Conservation (phyloP, 768 basidiomycete species). For the Boletus speciosus region DNA sequence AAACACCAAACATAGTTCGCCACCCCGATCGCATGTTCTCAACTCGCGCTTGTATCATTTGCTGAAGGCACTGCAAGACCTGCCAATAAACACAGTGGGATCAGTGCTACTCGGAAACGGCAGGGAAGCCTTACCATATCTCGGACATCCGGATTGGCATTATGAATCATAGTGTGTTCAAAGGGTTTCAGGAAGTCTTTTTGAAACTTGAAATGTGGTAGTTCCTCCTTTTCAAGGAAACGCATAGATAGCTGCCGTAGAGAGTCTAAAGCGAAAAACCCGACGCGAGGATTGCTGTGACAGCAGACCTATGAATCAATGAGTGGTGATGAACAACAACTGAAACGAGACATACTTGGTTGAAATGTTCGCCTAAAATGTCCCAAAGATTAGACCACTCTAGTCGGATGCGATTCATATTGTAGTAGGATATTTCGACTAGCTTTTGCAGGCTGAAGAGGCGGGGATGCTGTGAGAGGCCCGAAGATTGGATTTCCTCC, state of each 20-base stretch:
- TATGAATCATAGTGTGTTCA: conserved; percentile 96
- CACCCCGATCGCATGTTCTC: conserved; percentile 97
- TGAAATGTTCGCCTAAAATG: conserved; percentile 97
- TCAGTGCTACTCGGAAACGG: neutral
- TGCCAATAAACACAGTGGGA: conserved; percentile 27
- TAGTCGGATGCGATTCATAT: conserved; percentile 96
- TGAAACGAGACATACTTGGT: conserved; percentile 58
- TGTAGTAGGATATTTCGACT: conserved; percentile 99
- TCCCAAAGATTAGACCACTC: conserved; percentile 99
- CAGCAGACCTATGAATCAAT: conserved; percentile 77
- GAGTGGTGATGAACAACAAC: conserved; percentile 2
- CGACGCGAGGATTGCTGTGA: conserved; percentile 95
- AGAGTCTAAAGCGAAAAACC: conserved; percentile 95
- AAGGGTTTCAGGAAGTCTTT: conserved; percentile 99
- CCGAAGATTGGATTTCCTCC: conserved; percentile 99
- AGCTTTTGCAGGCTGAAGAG: conserved; percentile 97
- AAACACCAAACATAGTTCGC: conserved; percentile 99
- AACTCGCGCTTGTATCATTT: conserved; percentile 95
- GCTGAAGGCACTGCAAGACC: conserved; percentile 96
- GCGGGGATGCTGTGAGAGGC: conserved; percentile 88
- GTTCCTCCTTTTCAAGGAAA: conserved; percentile 97
- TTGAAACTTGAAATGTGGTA: conserved; percentile 98
- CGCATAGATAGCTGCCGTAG: conserved; percentile 96
- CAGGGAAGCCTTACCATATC: conserved; percentile 71
- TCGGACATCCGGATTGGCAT: conserved; percentile 90